These are phyloP conservation scores for Pestalotiopsis fici DNA, from an alignment of 2,329 filamentous ascomycete genomes.

Conservation along the genomic window DNA sequence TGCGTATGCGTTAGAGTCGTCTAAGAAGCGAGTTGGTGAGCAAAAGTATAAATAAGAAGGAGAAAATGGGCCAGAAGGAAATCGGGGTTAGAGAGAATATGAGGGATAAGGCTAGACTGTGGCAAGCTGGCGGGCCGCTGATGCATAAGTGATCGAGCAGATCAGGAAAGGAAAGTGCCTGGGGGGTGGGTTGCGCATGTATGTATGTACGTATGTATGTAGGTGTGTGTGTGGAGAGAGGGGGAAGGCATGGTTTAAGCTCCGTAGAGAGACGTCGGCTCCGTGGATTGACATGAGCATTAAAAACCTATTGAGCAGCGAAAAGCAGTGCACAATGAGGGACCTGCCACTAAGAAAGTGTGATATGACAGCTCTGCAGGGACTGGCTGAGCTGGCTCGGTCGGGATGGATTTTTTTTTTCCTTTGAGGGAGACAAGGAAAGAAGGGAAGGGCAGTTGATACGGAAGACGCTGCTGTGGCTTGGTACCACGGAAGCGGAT, in stretches of 20 bases:
- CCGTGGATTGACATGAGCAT: neutral
- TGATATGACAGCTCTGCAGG: constrained; percentile 16
- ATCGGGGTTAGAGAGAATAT: constrained; percentile 19
- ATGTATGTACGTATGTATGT: constrained; percentile 30
- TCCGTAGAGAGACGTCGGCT: constrained; percentile 14
- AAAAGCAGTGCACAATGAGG: neutral
- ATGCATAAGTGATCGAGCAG: constrained; percentile 40
- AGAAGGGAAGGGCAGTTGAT: constrained; percentile 22
- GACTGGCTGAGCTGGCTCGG: constrained; percentile 8
- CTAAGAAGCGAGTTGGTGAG: constrained; percentile 36
- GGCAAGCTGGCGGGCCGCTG: constrained; percentile 29
- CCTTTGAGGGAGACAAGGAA: constrained; percentile 28
- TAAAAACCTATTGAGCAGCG: constrained; percentile 1
- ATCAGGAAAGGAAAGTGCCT: constrained; percentile 44
- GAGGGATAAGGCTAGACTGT: constrained; percentile 13
- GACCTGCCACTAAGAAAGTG: neutral
- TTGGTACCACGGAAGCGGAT: constrained; percentile 31
- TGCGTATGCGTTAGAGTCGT: constrained; percentile 37
- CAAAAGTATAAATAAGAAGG: constrained; percentile 24
- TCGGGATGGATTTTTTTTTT: neutral
- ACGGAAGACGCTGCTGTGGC: constrained; percentile 18
- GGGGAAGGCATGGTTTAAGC: constrained; percentile 32
- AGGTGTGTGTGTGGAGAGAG: neutral
- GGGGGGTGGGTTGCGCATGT: constrained; percentile 33
- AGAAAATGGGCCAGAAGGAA: constrained; percentile 19